A percentile compares a stretch with the other conserved stretches of the same genome.
Conservation (phyloP, 2,329 filamentous ascomycete species). For the Diaporthe capsici region DNA sequence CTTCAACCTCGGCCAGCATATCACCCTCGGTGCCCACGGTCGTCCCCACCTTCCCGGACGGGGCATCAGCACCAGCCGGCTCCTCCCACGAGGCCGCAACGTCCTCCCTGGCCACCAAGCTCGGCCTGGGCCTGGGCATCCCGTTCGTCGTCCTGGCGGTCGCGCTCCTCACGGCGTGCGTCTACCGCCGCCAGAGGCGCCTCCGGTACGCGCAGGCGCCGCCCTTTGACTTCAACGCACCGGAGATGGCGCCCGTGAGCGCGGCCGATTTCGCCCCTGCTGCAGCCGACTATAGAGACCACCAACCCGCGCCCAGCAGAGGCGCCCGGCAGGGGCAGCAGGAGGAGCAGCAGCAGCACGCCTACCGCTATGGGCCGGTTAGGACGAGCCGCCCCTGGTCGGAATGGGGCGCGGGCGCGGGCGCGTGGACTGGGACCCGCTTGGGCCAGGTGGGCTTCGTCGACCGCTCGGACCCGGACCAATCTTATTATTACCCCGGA, state of each 20-base stretch:
- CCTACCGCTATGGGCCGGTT: background rate
- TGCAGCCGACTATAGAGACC: background rate
- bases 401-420: constrained; percentile 1
- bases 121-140: constrained; percentile 39
- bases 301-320: background rate
- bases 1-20: background rate
- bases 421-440: background rate
- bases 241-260: constrained; percentile 28
- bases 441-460: background rate
- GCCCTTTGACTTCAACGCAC: constrained; percentile 25
- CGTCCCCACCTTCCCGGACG: constrained; percentile 6
- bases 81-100: background rate
- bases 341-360: constrained; percentile 8
- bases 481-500: background rate
- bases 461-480: background rate
- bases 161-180: constrained; percentile 6
- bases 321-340: background rate
- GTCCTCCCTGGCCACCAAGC: constrained; percentile 30
- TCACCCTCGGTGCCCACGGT: constrained; percentile 14
- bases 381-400: background rate
- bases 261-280: constrained; percentile 4
- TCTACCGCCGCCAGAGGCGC: constrained; percentile 37
- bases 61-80: background rate
- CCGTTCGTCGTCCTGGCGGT: constrained; percentile 32
- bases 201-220: background rate